Percentiles rank a stretch among this genome's conserved stretches.
phyloP scores from a whole-genome alignment of 2,329 filamentous ascomycete species.

The Emmonsiellopsis sp. region DNA sequence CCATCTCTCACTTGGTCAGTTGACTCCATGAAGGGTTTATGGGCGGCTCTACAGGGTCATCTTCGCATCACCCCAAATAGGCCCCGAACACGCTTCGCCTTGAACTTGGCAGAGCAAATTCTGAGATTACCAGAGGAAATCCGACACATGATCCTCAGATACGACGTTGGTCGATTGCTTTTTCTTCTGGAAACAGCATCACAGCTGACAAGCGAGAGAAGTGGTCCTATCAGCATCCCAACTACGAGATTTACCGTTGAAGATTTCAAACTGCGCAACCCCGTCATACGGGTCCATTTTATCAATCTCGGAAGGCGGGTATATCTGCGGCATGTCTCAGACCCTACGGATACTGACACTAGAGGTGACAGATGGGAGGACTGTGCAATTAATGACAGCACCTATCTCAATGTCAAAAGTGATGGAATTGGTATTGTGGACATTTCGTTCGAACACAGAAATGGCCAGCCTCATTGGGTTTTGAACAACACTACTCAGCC shows the following conservation, averaged over 20 bases:
- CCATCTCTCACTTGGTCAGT: no score
- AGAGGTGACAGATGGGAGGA: background rate
- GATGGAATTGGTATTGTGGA: slow-evolving; percentile 10
- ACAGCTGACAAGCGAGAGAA: slow-evolving; percentile 2
- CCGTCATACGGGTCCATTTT: slow-evolving; percentile 5
- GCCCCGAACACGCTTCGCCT: background rate
- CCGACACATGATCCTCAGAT: slow-evolving; percentile 8
- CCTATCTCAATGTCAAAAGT: slow-evolving; percentile 7
- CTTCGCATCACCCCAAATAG: no score
- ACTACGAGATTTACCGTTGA: slow-evolving; percentile 6
- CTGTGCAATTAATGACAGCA: slow-evolving; percentile 7
- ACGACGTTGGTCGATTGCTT: slow-evolving; percentile 9
- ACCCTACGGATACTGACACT: background rate
- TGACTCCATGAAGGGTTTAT: no score
- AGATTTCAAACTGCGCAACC: slow-evolving; percentile 2
- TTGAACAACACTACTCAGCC: slow-evolving; percentile 5
- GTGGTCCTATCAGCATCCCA: background rate
- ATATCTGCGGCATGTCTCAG: slow-evolving; percentile 8
- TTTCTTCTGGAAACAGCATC: slow-evolving; percentile 11
- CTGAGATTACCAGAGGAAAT: slow-evolving; percentile 6
- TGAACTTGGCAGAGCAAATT: background rate
- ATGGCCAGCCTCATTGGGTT: slow-evolving; percentile 8
- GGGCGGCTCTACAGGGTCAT: no score
- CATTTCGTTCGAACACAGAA: slow-evolving; percentile 8
- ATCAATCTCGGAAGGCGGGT: slow-evolving; percentile 6